Conservation (phyloP, 768 basidiomycete species). For the Pilatotrama ljubarskyi region DNA sequence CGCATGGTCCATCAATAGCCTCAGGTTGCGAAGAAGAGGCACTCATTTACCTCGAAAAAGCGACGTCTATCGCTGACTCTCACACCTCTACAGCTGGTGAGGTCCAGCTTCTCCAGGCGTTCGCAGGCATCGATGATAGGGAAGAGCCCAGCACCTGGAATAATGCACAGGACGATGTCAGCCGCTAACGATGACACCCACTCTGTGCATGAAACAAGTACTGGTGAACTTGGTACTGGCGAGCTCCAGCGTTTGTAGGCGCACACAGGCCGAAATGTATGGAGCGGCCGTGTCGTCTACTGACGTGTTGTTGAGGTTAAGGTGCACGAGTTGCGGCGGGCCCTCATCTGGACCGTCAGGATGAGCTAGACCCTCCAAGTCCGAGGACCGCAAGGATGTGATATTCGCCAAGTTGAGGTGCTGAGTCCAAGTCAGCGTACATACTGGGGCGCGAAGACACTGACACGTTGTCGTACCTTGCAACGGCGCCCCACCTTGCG, state of each 20-base stretch:
- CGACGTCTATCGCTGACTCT: constrained; percentile 56
- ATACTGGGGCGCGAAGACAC: not conserved
- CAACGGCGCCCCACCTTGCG: constrained; percentile 56
- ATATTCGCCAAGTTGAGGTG: constrained; percentile 60
- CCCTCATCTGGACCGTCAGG: constrained; percentile 32
- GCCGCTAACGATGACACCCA: not conserved
- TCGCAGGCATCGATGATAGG: constrained; percentile 58
- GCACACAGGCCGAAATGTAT: constrained; percentile 53
- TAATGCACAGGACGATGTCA: not conserved
- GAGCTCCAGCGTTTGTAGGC: constrained; percentile 50
- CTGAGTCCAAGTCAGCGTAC: constrained; percentile 24
- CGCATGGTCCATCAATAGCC: not conserved
- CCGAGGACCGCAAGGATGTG: constrained; percentile 47
- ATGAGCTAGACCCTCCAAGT: constrained; percentile 50
- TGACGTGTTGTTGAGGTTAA: constrained; percentile 59
- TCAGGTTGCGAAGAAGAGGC: not conserved
- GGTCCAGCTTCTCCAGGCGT: constrained; percentile 52
- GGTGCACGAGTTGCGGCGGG: constrained; percentile 44
- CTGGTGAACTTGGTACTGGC: constrained; percentile 62
- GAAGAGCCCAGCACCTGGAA: constrained; percentile 53
- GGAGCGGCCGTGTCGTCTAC: constrained; percentile 58
- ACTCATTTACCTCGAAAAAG: constrained; percentile 58
- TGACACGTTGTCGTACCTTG: constrained; percentile 41
- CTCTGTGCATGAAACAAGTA: constrained; percentile 31
- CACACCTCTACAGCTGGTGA: constrained; percentile 69